Evolutionary conservation across 176 grass and related monocot genomes (phyloP).

Genomic region (Ananas comosus): DNA sequence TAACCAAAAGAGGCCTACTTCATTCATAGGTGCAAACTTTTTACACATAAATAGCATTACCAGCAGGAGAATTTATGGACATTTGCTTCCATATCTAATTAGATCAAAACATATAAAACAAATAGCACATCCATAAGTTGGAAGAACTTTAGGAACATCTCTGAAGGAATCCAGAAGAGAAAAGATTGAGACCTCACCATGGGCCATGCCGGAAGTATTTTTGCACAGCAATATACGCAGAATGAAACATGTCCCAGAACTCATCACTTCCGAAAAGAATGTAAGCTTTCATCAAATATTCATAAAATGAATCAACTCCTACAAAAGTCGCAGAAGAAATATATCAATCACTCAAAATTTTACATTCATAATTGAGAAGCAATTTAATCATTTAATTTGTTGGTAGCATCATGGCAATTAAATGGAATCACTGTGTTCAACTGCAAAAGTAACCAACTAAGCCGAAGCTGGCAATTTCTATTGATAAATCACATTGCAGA

Average conservation of each 20-base stretch:
- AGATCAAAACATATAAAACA: too few relatives aligned
- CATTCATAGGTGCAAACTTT: too few relatives aligned
- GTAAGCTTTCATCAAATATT: constrained; percentile 95
- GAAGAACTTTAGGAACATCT: background rate
- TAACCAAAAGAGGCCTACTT: too few relatives aligned
- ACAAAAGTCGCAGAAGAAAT: constrained; percentile 19
- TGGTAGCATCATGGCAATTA: background rate
- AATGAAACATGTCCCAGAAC: constrained; percentile 96
- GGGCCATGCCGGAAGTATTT: constrained; percentile 92
- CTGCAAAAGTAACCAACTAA: background rate
- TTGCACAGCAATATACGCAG: constrained; percentile 84
- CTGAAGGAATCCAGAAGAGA: constrained; percentile 4
- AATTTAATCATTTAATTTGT: background rate
- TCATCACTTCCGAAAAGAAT: constrained; percentile 89
- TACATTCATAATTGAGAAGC: background rate
- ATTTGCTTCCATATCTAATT: too few relatives aligned
- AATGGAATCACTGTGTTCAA: background rate
- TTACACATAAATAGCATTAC: too few relatives aligned
- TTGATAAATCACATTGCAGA: background rate
- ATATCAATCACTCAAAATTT: background rate
- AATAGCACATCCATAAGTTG: too few relatives aligned
- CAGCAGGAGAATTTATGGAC: too few relatives aligned
- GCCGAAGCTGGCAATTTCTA: background rate
- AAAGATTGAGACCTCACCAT: constrained; percentile 38
- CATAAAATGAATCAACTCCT: constrained; percentile 99